Evolutionary conservation across 2,329 filamentous ascomycete species (phyloP), one percentile per base, ranked within the genome.

Genomic region (Pseudogymnoascus pannorum): DNA sequence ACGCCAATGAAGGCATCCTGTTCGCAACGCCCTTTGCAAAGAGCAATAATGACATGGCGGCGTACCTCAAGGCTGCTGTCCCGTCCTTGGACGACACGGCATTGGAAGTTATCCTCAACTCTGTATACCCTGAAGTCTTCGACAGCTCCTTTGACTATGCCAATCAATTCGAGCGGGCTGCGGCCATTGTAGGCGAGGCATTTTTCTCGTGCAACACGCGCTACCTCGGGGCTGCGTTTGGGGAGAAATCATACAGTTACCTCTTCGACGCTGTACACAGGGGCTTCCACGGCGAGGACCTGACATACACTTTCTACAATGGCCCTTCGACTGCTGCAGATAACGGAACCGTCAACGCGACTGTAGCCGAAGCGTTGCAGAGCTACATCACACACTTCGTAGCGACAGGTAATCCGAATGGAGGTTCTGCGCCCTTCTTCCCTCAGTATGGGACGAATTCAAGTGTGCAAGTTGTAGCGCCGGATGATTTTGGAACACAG

Each of bases 231-330:
- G 72, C 70, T 0, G 81, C 77, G 6, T 78, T 73, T 68, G 66
- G 68, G 7, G 79, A 80, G 68, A 59, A 75, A 11, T 79, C 79
- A 0, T 79, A 79, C 68, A 73, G 74, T 1, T 84, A 85, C 71
- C 69, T 78, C 22, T 85, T 84, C 66, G 9, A 51, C 8, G 73
- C 76, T 18, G 75, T 82, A 1, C 77, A 77, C 0, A 81, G 81
- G 0, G 81, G 75, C 9, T 72, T 81, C 40, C 82, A 86, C 66
- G 80, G 77, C n/a, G 69, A 75, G 58, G 83, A 85, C 65, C 65
- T 82, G 4, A 63, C 74, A 0, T 84, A 81, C 65, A 81, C 79
- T 1, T 84, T 79, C 71, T 85, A 77, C 71, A 76, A 78, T 42
- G 65, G 72, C 42, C 66, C 66, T 8, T 51, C 42, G n/a, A 3